Evolutionary conservation across 2,329 filamentous ascomycete species (phyloP).

Genomic region (Microdochium bolleyi): DNA sequence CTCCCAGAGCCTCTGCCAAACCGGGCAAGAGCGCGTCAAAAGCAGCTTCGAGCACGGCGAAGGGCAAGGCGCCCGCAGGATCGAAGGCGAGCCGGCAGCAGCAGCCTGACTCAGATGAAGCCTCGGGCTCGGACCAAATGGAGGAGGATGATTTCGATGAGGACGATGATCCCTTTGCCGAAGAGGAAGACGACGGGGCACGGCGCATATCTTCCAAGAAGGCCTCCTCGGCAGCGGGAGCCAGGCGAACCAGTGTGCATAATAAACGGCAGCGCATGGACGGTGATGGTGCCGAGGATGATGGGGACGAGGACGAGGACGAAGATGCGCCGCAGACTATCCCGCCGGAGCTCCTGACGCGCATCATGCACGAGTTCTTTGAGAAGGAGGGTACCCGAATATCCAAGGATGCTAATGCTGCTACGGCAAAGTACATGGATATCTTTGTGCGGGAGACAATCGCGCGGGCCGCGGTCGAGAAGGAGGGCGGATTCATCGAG

Average conservation of each 20-base stretch:
- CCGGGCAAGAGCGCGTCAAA: slow-evolving; percentile 6
- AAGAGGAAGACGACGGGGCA: slow-evolving; percentile 9
- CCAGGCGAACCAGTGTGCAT: slow-evolving; percentile 4
- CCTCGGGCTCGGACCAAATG: slow-evolving; percentile 6
- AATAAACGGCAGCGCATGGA: slow-evolving; percentile 5
- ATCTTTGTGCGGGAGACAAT: slow-evolving; percentile 87
- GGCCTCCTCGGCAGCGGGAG: no score
- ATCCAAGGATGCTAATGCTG: slow-evolving; percentile 66
- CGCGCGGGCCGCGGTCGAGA: slow-evolving; percentile 67
- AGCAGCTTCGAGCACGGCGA: neutral
- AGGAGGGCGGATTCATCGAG: slow-evolving; percentile 64
- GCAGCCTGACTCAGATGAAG: slow-evolving; percentile 9
- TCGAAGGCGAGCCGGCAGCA: slow-evolving; percentile 13
- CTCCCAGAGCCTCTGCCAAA: slow-evolving; percentile 4
- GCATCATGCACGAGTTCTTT: slow-evolving; percentile 75
- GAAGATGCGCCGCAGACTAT: slow-evolving; percentile 43
- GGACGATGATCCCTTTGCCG: slow-evolving; percentile 17
- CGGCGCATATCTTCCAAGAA: neutral
- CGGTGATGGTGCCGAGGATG: slow-evolving; percentile 4
- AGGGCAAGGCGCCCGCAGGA: neutral
- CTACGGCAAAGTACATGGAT: slow-evolving; percentile 80
- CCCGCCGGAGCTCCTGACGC: slow-evolving; percentile 65
- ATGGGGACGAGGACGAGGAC: slow-evolving; percentile 19
- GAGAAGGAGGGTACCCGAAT: slow-evolving; percentile 63
- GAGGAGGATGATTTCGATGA: neutral